These are phyloP conservation scores for Fusarium miscanthi DNA, from an alignment of 2,329 filamentous ascomycete species.

Conservation along the genomic window DNA sequence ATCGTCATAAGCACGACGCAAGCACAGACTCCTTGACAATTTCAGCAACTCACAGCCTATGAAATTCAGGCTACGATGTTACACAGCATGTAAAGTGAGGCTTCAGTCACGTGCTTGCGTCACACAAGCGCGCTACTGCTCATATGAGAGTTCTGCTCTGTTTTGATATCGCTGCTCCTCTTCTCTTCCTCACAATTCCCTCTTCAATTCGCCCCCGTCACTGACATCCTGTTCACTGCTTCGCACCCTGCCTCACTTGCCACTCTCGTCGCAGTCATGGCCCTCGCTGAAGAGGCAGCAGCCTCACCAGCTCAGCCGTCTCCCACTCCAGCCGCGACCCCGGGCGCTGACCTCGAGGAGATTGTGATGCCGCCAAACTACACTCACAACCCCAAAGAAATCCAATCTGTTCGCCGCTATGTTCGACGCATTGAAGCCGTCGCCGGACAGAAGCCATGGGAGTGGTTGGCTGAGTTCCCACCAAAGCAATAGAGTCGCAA, in stretches of 20 bases:
- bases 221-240: neutral
- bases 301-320: neutral
- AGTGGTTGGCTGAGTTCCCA: constrained; percentile 1
- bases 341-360: neutral
- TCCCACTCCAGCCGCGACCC: neutral
- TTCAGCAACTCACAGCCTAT: neutral
- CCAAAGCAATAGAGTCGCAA: constrained; percentile 3
- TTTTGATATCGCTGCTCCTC: neutral
- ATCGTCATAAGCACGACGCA: neutral
- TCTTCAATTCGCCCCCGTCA: neutral
- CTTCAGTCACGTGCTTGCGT: neutral
- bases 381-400: neutral
- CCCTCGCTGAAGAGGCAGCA: neutral
- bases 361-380: neutral
- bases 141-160: neutral
- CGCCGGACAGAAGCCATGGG: constrained; percentile 8
- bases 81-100: neutral
- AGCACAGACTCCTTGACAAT: neutral
- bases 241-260: accelerated
- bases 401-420: neutral
- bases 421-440: neutral
- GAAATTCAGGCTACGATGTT: neutral
- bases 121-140: neutral
- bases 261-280: neutral
- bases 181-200: neutral